These are phyloP conservation scores for Dichotomopilus funicola DNA, from an alignment of 2,329 filamentous ascomycete genomes.

Conservation along the genomic window DNA sequence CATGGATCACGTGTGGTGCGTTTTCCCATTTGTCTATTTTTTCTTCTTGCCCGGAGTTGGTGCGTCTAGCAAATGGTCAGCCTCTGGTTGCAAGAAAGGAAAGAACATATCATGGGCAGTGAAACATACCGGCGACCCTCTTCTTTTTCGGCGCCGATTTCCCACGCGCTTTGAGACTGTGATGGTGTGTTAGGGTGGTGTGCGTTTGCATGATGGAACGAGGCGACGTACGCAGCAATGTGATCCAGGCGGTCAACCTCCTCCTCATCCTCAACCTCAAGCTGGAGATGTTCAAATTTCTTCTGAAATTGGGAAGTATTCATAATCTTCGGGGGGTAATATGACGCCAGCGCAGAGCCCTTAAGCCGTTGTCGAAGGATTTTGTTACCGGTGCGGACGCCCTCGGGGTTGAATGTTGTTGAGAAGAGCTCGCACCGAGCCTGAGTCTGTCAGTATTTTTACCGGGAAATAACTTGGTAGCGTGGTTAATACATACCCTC, in stretches of 20 bases:
- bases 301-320: constrained; percentile 69
- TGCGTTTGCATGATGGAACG: not conserved
- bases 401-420: constrained; percentile 81
- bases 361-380: constrained; percentile 80
- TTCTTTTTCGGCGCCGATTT: constrained; percentile 91
- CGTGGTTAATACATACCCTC: constrained; percentile 50
- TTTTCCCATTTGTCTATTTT: constrained; percentile 18
- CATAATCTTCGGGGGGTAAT: constrained; percentile 74
- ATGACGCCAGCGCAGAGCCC: constrained; percentile 75
- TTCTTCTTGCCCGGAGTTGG: constrained; percentile 27
- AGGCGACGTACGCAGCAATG: constrained; percentile 52
- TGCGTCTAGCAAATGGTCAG: too few relatives aligned
- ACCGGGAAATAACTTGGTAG: not conserved
- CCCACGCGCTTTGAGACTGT: constrained; percentile 67
- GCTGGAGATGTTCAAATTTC: constrained; percentile 53
- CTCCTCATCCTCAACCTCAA: constrained; percentile 65
- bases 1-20: not conserved
- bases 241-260: constrained; percentile 76
- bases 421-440: constrained; percentile 88
- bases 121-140: constrained; percentile 44
- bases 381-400: constrained; percentile 80
- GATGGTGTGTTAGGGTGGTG: constrained; percentile 14
- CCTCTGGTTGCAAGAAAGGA: not conserved
- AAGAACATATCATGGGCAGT: not conserved
- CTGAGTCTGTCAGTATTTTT: constrained; percentile 39